These are phyloP conservation scores for Ceraceosorus bombacis DNA, from an alignment of 1,284 basidiomycete genomes.

Conservation along the genomic window DNA sequence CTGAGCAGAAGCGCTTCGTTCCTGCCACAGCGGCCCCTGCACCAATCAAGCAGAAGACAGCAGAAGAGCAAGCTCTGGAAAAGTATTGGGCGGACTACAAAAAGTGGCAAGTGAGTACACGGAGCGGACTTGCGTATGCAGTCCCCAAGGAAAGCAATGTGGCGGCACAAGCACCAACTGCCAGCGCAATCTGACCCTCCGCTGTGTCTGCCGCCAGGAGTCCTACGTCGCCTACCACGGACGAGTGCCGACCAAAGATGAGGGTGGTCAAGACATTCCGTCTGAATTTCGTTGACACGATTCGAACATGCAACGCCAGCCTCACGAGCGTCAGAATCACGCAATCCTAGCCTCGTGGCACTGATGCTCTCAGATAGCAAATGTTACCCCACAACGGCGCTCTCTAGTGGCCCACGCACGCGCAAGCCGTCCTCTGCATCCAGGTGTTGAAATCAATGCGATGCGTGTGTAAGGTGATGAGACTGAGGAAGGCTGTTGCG, in stretches of 20 bases:
- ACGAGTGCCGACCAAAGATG: conserved; percentile 38
- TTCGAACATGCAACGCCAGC: too few relatives aligned
- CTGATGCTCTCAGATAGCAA: too few relatives aligned
- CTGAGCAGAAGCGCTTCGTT: neutral
- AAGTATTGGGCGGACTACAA: conserved; percentile 47
- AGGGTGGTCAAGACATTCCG: conserved; percentile 44
- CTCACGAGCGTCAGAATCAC: too few relatives aligned
- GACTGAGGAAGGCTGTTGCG: too few relatives aligned
- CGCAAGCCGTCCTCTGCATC: too few relatives aligned
- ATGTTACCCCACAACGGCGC: too few relatives aligned
- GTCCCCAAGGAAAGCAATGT: neutral
- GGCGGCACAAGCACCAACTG: neutral
- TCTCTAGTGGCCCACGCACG: too few relatives aligned
- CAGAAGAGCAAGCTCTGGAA: conserved; percentile 36
- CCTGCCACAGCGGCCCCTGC: neutral
- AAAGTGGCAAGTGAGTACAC: conserved; percentile 2
- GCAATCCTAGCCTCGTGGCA: too few relatives aligned
- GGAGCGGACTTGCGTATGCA: too few relatives aligned
- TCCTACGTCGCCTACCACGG: conserved; percentile 43
- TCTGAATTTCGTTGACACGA: conserved; percentile 14
- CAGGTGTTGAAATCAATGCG: too few relatives aligned
- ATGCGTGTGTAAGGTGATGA: too few relatives aligned
- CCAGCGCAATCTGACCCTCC: neutral
- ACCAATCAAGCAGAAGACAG: conserved; percentile 15
- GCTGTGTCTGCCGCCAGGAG: conserved; percentile 33